Evolutionary conservation across 352 stramenopile species (phyloP), one percentile per base, ranked within the genome.

Genomic region (Globisporangium nodosum): DNA sequence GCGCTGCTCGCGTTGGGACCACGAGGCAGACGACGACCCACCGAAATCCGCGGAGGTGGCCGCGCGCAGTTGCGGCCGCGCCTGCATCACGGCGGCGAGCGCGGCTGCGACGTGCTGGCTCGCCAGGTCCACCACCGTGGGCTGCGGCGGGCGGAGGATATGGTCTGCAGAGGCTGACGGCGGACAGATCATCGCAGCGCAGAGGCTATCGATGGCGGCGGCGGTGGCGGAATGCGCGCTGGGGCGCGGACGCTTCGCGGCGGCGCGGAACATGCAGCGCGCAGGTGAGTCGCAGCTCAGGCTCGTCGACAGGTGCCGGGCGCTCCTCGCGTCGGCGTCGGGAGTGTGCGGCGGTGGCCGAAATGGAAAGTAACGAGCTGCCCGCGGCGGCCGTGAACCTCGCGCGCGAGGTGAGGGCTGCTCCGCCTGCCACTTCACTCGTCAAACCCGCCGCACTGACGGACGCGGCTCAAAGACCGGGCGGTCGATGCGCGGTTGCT

Each of bases 331-430:
- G 31, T 18, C 13, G 52, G 4, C n/a, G 54, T 18, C 18, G 33
- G n/a, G 20, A 27, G 21, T 65, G 59, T 37, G 59, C 27, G n/a
- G 12, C 46, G 39, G 27, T 56, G 37, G 59, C 59, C 59, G 59
- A 65, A 65, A 56, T 56, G 52, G 51, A 65, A 65, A 65, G 59
- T 65, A 62, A 62, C 31, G 42, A 47, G 15, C 18, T 27, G 24
- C 24, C 24, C 24, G 24, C 24, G 24, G 21, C 21, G 21, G 24
- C 24, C 24, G 24, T 27, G 24, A 27, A 27, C 24, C 24, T 27
- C 24, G 24, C 24, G 24, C 24, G 16, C 40, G 13, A 11, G 42
- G 12, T 7, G 42, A 8, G 42, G n/a, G 42, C 16, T 47, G 24
- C 24, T 27, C 24, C 24, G 24, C 24, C 24, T 47, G 42, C 42